phyloP scores from a whole-genome alignment of 2,329 filamentous ascomycete genomes.

The Coccinonectria pachysandricola region DNA sequence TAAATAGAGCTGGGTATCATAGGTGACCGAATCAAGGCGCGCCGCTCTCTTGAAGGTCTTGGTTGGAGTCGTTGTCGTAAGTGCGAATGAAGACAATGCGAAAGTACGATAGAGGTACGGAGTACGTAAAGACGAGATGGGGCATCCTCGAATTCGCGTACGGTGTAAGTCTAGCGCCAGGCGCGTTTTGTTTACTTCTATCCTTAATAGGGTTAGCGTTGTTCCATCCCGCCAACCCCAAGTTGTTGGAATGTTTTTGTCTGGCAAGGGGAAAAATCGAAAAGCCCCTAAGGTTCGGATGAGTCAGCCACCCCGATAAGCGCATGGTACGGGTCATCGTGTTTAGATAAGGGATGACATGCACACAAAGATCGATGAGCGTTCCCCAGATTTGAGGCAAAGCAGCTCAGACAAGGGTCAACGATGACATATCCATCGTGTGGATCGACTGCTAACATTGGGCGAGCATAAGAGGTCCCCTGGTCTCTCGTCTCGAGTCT shows the following conservation, averaged over 20 bases:
- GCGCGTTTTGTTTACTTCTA: constrained; percentile 34
- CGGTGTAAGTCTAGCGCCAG: constrained; percentile 8
- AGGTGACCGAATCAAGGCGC: no score
- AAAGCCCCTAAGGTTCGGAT: no score
- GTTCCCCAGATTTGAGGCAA: constrained; percentile 25
- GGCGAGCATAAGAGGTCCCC: no score
- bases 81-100: constrained; percentile 12
- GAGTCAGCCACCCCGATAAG: no score
- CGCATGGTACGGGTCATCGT: no score
- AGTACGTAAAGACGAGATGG: constrained; percentile 9
- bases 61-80: constrained; percentile 11
- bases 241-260: no score
- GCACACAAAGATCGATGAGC: no score
- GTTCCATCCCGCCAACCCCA: no score
- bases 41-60: constrained; percentile 4
- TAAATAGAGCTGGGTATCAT: background rate
- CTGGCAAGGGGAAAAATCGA: no score
- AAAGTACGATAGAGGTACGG: constrained; percentile 6
- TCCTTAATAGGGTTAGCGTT: no score
- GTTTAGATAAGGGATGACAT: no score
- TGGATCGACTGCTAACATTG: constrained; percentile 10
- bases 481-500: no score
- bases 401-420: constrained; percentile 9
- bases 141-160: constrained; percentile 11
- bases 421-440: constrained; percentile 12